Base-by-base conservation (phyloP, 768 basidiomycete genomes). In the Termitomyces sp. region DNA sequence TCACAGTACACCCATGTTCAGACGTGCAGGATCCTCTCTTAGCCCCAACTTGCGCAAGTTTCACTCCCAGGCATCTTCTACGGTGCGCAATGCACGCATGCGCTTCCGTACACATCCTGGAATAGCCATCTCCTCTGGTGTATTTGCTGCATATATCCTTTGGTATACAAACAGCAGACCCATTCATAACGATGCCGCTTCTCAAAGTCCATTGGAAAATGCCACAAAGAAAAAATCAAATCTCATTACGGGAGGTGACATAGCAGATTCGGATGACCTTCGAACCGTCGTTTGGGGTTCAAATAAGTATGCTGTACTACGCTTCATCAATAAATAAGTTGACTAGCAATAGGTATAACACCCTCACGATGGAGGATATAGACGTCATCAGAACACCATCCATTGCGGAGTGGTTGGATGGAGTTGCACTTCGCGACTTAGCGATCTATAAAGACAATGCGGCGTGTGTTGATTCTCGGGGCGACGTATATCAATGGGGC, bases 401-500 rank as follows among this genome's bases (percentile, higher is more conserved):
- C 0, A 70, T 81, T 58, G 81, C 77, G 2, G 71, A 73, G 25
- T 90, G 87, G 83, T 74, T 94, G 37, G 78, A 86, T 56, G 82
- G 83, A 59, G 79, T 87, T 51, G 89, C 91, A 4, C 77, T 94
- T 14, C 84, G 91, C 9, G 91, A 94, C 67, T 70, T 94, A 42
- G 85, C 80, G 12, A 73, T 94, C 32, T 86, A 92, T 57, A 78
- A 82, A 60, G 76, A 74, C 37, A 85, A 89, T 63, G 89, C 85
- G 1, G 91, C 86, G 14, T 92, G 89, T 63, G 83, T 94, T 20
- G 91, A 94, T 68, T 85, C 84, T 8, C 80, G 83, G 40, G 93
- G 92, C 31, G 87, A 95, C 66, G 86, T 92, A 3, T 89, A 91
- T 67, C 91, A 93, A 66, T 94, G 92, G 92, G 92, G 92, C 0